Evolutionary conservation across 805 yeast genomes (phyloP).

Genomic region (Metschnikowia matae): DNA sequence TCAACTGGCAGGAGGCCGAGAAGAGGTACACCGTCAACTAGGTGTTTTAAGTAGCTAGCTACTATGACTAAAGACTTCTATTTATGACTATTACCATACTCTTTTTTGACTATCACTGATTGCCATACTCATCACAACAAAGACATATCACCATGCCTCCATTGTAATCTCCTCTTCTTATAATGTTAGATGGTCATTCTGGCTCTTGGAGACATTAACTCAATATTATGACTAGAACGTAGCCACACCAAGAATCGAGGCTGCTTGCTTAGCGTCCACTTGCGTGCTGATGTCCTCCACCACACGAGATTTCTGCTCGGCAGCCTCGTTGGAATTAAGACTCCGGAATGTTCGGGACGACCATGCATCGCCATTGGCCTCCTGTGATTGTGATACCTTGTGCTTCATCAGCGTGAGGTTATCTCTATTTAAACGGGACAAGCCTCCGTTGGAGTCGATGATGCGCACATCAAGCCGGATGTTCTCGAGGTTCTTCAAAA

Average conservation of each 20-base stretch:
- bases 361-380: conserved; percentile 42
- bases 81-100: background rate
- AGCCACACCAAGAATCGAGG: conserved; percentile 71
- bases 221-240: conserved; percentile 45
- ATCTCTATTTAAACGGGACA: conserved; percentile 79
- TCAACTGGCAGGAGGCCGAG: conserved; percentile 50
- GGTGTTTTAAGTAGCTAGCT: background rate
- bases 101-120: too few relatives aligned
- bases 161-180: too few relatives aligned
- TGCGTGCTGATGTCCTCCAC: conserved; percentile 20
- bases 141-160: background rate
- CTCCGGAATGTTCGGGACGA: conserved; percentile 39
- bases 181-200: too few relatives aligned
- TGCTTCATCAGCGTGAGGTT: conserved; percentile 44
- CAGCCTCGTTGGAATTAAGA: conserved; percentile 24
- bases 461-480: conserved; percentile 68
- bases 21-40: conserved; percentile 32
- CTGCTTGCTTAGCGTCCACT: conserved; percentile 82
- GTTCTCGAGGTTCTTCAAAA: conserved; percentile 67
- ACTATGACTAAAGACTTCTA: background rate
- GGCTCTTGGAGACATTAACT: background rate
- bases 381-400: conserved; percentile 41
- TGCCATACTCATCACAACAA: background rate
- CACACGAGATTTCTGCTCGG: conserved; percentile 14
- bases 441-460: conserved; percentile 74